Conservation (phyloP, 805 yeast genomes). For the Metschnikowia anglica region DNA sequence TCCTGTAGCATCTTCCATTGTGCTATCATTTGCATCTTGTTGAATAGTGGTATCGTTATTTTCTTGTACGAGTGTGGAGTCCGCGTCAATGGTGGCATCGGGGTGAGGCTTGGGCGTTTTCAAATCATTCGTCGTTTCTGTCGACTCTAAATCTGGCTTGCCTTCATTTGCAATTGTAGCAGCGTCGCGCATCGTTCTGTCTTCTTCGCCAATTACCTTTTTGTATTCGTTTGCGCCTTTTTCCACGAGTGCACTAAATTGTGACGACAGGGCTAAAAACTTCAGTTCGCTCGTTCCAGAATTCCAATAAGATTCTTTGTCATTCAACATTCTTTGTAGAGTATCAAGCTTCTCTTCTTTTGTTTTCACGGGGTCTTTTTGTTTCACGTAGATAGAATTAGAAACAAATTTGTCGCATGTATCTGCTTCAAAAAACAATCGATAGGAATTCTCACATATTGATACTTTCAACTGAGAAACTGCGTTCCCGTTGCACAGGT, state of each 20-base stretch:
- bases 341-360: conserved; percentile 33
- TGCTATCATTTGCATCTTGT: conserved; percentile 50
- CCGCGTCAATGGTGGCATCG: conserved; percentile 42
- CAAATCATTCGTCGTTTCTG: conserved; percentile 1
- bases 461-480: conserved; percentile 74
- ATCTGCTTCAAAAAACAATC: conserved; percentile 74
- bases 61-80: conserved; percentile 48
- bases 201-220: conserved; percentile 1
- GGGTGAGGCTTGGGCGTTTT: conserved; percentile 15
- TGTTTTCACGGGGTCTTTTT: conserved; percentile 25
- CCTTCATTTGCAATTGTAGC: conserved; percentile 15
- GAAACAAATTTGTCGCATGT: conserved; percentile 80
- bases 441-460: conserved; percentile 73
- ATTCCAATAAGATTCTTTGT: conserved; percentile 56
- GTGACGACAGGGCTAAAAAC: conserved; percentile 30
- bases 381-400: conserved; percentile 47
- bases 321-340: conserved; percentile 45
- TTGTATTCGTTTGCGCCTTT: conserved; percentile 40
- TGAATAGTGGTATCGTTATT: conserved; percentile 48
- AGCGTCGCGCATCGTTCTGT: not conserved
- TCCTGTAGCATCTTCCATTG: conserved; percentile 40
- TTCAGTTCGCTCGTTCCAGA: conserved; percentile 43
- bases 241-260: conserved; percentile 34
- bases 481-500: conserved; percentile 59
- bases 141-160: conserved; percentile 12